Evolutionary conservation across 2,329 filamentous ascomycete genomes (phyloP).

Genomic region (Leptosphaerulina australis): DNA sequence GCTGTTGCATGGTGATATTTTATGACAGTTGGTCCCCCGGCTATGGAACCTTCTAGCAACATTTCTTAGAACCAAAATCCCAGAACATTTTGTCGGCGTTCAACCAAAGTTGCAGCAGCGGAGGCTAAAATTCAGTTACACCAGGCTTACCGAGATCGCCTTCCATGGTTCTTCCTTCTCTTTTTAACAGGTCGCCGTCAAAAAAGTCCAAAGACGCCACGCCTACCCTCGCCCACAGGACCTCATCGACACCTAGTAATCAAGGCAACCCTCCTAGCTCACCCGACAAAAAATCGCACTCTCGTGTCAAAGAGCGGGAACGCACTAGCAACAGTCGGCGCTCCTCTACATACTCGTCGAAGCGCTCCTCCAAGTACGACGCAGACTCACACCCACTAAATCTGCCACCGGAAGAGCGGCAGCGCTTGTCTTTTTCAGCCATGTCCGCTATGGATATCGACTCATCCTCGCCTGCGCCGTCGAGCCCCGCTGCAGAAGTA

Average conservation of each 20-base stretch:
- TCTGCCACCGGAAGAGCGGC: slow-evolving; percentile 85
- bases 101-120: slow-evolving; percentile 39
- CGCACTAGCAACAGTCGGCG: slow-evolving; percentile 34
- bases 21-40: slow-evolving; percentile 1
- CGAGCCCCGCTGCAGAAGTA: slow-evolving; percentile 53
- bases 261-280: slow-evolving; percentile 46
- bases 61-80: slow-evolving; percentile 25
- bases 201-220: slow-evolving; percentile 43
- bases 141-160: slow-evolving; percentile 33
- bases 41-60: slow-evolving; percentile 46
- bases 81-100: slow-evolving; percentile 34
- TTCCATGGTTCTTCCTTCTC: slow-evolving; percentile 48
- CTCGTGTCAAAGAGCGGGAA: slow-evolving; percentile 41
- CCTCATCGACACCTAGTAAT: slow-evolving; percentile 27
- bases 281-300: slow-evolving; percentile 46
- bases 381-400: slow-evolving; percentile 88
- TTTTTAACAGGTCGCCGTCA: slow-evolving; percentile 45
- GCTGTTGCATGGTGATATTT: slow-evolving; percentile 18
- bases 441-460: slow-evolving; percentile 61
- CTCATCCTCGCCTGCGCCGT: slow-evolving; percentile 43
- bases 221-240: slow-evolving; percentile 21
- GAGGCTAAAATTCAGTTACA: slow-evolving; percentile 42
- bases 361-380: slow-evolving; percentile 56
- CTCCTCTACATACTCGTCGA: slow-evolving; percentile 42
- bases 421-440: slow-evolving; percentile 72